Evolutionary conservation across 2,329 filamentous ascomycete genomes (phyloP).

Genomic region (Fusarium fujikuroi): DNA sequence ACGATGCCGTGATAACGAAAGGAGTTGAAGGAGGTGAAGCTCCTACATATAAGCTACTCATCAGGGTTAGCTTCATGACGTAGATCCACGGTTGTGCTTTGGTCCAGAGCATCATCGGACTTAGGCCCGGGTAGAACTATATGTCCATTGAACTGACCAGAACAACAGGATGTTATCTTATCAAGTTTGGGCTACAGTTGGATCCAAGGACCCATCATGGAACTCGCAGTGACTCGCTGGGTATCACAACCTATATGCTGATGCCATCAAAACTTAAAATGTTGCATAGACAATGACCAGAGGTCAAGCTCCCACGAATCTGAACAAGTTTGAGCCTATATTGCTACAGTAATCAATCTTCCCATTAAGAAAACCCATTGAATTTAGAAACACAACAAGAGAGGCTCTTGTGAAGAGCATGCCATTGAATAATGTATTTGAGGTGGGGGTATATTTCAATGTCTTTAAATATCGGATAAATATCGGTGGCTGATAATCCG

Average conservation of each 20-base stretch:
- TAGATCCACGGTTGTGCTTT: slow-evolving; percentile 1
- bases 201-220: background rate
- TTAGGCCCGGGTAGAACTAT: background rate
- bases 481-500: slow-evolving; percentile 25
- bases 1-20: background rate
- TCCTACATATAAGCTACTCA: background rate
- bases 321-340: background rate
- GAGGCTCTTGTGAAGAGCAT: background rate
- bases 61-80: slow-evolving; percentile 26
- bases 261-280: background rate
- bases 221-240: background rate
- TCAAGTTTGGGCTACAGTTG: background rate
- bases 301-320: background rate
- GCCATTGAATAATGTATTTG: background rate
- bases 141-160: background rate
- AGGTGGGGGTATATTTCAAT: background rate
- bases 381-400: background rate
- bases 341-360: background rate
- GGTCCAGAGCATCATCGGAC: background rate
- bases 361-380: background rate
- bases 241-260: background rate
- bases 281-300: background rate
- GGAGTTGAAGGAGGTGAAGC: background rate
- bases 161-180: background rate
- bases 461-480: slow-evolving; percentile 33